phyloP scores from a whole-genome alignment of 768 basidiomycete genomes.

The Tylopilus sp. region DNA sequence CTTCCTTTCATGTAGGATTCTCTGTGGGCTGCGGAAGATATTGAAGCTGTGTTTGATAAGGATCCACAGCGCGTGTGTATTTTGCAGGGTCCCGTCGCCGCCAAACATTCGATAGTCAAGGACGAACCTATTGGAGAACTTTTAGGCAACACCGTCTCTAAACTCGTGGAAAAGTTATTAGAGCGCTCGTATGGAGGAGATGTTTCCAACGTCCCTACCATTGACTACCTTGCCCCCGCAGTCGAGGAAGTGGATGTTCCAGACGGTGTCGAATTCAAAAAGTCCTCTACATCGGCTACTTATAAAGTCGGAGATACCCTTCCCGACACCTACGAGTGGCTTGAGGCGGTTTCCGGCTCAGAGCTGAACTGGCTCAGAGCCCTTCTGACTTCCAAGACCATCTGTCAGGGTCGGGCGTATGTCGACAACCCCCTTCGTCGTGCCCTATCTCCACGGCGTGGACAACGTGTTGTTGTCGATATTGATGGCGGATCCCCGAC shows the following conservation, averaged over 20 bases:
- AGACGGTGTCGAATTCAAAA: constrained; percentile 41
- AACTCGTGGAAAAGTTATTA: constrained; percentile 75
- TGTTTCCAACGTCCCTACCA: constrained; percentile 63
- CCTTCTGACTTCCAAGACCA: constrained; percentile 71
- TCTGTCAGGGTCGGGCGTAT: constrained; percentile 85
- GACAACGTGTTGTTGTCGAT: constrained; percentile 73
- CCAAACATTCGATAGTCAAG: constrained; percentile 79
- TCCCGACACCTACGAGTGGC: constrained; percentile 71
- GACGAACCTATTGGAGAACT: constrained; percentile 94
- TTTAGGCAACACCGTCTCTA: constrained; percentile 80
- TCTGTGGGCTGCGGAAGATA: constrained; percentile 96
- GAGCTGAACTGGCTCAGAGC: constrained; percentile 85
- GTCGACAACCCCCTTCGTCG: constrained; percentile 88
- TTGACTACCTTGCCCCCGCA: constrained; percentile 78
- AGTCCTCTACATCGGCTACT: constrained; percentile 41
- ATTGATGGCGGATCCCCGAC: constrained; percentile 43
- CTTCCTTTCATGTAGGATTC: constrained; percentile 61
- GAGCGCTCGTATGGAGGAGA: constrained; percentile 78
- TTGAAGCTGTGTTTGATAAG: constrained; percentile 98
- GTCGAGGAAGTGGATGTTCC: constrained; percentile 36
- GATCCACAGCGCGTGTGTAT: constrained; percentile 98
- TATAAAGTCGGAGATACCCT: constrained; percentile 49
- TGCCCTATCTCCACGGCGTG: constrained; percentile 74
- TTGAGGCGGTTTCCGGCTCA: constrained; percentile 80
- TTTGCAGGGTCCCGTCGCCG: constrained; percentile 94